A percentile compares a stretch with the other conserved stretches of the same genome.
phyloP scores from a whole-genome alignment of 192 early-diverging fungal species.

The Gryganskiella cystojenkinii region DNA sequence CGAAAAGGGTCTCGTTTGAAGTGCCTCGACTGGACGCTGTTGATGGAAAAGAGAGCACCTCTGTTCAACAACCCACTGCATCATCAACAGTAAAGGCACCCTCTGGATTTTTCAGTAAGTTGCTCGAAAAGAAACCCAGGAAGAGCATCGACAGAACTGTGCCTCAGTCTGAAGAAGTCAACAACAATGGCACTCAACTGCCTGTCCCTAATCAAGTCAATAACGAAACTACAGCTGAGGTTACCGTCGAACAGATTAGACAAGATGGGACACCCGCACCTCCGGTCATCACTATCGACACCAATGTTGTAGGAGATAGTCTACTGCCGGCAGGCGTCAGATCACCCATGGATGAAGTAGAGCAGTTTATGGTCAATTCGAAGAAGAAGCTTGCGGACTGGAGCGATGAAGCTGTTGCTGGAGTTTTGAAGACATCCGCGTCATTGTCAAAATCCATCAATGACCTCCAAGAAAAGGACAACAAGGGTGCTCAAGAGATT shows the following conservation, averaged over 20 bases:
- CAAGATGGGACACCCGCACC: no score
- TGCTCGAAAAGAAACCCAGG: no score
- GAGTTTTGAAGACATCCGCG: slow-evolving; percentile 25
- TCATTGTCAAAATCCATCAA: slow-evolving; percentile 16
- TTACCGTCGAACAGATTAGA: no score
- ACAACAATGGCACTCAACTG: no score
- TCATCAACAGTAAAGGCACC: neutral
- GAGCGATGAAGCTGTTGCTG: slow-evolving; percentile 27
- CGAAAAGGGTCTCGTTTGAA: slow-evolving; percentile 33
- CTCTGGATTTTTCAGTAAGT: no score
- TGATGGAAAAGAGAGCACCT: neutral
- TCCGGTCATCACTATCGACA: neutral
- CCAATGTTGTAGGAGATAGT: no score
- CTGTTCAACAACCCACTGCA: neutral
- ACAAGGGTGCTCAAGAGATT: neutral
- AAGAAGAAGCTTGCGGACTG: slow-evolving; percentile 30
- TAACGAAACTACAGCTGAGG: no score
- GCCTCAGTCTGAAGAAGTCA: no score
- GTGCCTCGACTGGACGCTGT: slow-evolving; percentile 6
- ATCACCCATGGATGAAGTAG: slow-evolving; percentile 20
- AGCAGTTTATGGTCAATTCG: slow-evolving; percentile 23
- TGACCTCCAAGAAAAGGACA: neutral
- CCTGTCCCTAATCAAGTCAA: no score
- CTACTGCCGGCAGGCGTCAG: neutral
- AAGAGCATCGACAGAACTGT: no score